A percentile compares a stretch with the other conserved stretches of the same genome.
These are phyloP conservation scores for Hymenotorrendiella dingleyae DNA, from an alignment of 2,329 filamentous ascomycete species.

Conservation along the genomic window DNA sequence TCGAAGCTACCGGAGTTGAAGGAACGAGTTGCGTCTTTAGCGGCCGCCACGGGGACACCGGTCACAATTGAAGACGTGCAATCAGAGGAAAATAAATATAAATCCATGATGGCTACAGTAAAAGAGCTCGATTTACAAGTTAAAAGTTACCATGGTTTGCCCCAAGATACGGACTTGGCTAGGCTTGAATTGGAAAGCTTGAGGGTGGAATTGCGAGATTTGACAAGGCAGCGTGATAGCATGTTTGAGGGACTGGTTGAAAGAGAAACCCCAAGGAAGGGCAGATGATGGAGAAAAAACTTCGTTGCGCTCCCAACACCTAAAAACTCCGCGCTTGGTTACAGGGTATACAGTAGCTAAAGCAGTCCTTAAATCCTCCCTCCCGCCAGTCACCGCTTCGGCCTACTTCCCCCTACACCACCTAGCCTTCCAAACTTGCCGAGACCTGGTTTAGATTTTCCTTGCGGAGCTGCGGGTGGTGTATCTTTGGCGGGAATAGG, in stretches of 20 bases:
- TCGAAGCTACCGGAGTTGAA: constrained; percentile 63
- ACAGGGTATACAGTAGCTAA: too few relatives aligned
- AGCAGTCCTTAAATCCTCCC: too few relatives aligned
- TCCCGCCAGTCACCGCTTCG: constrained; percentile 40
- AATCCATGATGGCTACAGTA: constrained; percentile 51
- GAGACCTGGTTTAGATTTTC: constrained; percentile 57
- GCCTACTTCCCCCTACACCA: constrained; percentile 51
- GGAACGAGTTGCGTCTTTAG: constrained; percentile 43
- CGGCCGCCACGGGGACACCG: constrained; percentile 11
- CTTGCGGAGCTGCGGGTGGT: constrained; percentile 36
- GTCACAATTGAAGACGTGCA: constrained; percentile 53
- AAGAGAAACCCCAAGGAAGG: constrained; percentile 47
- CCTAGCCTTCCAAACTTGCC: constrained; percentile 66
- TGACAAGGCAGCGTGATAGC: constrained; percentile 60
- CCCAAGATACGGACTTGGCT: constrained; percentile 64
- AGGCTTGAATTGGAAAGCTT: constrained; percentile 63
- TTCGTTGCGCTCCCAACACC: constrained; percentile 7
- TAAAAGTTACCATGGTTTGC: constrained; percentile 62
- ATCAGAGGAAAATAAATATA: constrained; percentile 52
- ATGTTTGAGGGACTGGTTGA: constrained; percentile 71
- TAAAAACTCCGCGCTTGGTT: constrained; percentile 1
- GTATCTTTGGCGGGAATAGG: constrained; percentile 47
- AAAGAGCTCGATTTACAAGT: constrained; percentile 57
- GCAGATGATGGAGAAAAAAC: constrained; percentile 23
- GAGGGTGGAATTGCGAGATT: constrained; percentile 54